These are phyloP conservation scores for Neurospora sp. DNA, from an alignment of 495 filamentous ascomycete species.

Conservation along the genomic window DNA sequence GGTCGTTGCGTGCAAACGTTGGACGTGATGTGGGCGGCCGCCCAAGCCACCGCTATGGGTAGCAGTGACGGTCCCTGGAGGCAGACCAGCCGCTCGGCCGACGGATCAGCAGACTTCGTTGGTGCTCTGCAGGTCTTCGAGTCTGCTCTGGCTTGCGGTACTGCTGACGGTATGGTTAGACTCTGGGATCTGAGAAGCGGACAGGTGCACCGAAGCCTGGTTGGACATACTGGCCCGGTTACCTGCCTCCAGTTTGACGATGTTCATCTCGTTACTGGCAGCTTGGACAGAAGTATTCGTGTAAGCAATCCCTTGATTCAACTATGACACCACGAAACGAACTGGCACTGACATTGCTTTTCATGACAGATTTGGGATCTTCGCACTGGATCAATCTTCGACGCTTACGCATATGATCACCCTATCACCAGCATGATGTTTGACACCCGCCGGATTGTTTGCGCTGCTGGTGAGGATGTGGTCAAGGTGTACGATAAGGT, in stretches of 20 bases:
- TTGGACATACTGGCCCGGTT: conserved; percentile 93
- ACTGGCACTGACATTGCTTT: neutral
- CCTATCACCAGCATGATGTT: conserved; percentile 98
- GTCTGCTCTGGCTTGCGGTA: conserved; percentile 93
- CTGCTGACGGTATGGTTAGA: conserved; percentile 94
- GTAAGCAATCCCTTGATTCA: conserved; percentile 45
- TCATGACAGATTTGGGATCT: conserved; percentile 88
- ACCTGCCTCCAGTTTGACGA: conserved; percentile 96
- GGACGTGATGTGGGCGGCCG: conserved; percentile 97
- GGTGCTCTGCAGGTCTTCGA: conserved; percentile 95
- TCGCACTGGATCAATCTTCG: conserved; percentile 87
- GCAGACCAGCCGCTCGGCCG: conserved; percentile 45
- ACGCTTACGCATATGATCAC: conserved; percentile 92
- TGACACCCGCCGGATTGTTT: conserved; percentile 80
- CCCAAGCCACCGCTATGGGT: conserved; percentile 68
- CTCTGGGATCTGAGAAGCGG: conserved; percentile 96
- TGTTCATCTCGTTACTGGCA: conserved; percentile 88
- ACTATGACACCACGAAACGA: neutral
- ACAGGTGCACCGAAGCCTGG: conserved; percentile 89
- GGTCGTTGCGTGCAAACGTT: conserved; percentile 95
- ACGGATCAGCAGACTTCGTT: conserved; percentile 74
- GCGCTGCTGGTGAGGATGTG: conserved; percentile 82
- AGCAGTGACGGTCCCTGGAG: conserved; percentile 47
- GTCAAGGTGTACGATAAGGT: conserved; percentile 98
- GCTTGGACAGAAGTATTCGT: conserved; percentile 84